Base-by-base conservation (phyloP, 2,329 filamentous ascomycete genomes). In the Calonectria hawksworthii region DNA sequence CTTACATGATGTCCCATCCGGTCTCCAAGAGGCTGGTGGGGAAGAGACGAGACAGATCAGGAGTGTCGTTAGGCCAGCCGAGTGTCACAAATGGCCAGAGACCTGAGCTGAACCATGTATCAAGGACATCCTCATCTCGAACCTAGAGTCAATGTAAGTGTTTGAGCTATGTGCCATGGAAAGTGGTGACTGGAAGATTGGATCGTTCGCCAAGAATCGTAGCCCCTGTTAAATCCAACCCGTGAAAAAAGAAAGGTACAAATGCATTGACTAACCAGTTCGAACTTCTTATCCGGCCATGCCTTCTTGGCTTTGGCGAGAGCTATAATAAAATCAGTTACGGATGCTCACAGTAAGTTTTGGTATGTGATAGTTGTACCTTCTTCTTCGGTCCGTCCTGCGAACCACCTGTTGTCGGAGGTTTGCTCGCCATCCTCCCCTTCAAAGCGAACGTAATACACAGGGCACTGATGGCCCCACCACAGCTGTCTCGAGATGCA, bases 401-500 rank as follows among this genome's bases (percentile, higher is more conserved):
- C 92, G 79, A 99, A 93, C 97, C 97, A 99, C 73, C 92, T 89
- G 74, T 92, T 90, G 65, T 93, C 91, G 71, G 94, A 89, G 8
- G 87, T 85, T 26, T 89, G 86, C 77, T 92, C 89, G 18, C 84
- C 83, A 41, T 75, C 83, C 81, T 95, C 92, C 28, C 94, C 95
- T 80, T 98, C 94, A 44, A 98, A 86, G 76, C 94, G 91, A 73
- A 96, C 93, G 82, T 94, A 95, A 87, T 98, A 99, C 61, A 96
- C 96, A 18, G 96, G 96, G 74, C 94, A 94, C 85, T 97, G 95
- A 84, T 99, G 97, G 66, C 96, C 97, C 96, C 96, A 98, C 96
- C 96, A 99, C 6, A 99, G 91, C 85, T 99, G 96, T 84, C 96
- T 89, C 26, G 95, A 97, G 80, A 98, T 90, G 87, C 96, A 98